phyloP scores from a whole-genome alignment of 2,329 filamentous ascomycete species.

The Fusarium sp. region DNA sequence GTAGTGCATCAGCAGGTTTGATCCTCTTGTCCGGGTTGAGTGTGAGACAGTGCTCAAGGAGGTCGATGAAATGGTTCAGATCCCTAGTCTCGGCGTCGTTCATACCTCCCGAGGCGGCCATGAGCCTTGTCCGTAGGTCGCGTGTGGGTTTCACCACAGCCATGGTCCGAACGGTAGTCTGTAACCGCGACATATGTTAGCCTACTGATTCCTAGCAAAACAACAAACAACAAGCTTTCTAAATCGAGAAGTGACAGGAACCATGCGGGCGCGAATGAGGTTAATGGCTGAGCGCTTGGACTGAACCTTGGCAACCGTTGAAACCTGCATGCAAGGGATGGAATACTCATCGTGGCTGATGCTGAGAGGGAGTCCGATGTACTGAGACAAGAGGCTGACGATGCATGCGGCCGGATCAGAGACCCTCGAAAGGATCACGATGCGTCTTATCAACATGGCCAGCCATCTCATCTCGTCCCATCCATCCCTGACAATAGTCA shows the following conservation, averaged over 20 bases:
- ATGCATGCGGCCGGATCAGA: conserved; percentile 33
- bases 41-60: conserved; percentile 88
- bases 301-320: conserved; percentile 28
- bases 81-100: conserved; percentile 80
- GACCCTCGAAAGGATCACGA: conserved; percentile 31
- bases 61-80: conserved; percentile 84
- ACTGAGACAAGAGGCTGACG: conserved; percentile 30
- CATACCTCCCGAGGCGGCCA: conserved; percentile 79
- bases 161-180: conserved; percentile 77
- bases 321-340: conserved; percentile 35
- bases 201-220: conserved; percentile 19
- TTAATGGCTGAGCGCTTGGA: conserved; percentile 31
- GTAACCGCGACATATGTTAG: conserved; percentile 38
- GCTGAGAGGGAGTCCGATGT: conserved; percentile 29
- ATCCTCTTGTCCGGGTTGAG: conserved; percentile 94
- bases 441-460: conserved; percentile 9
- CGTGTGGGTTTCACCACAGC: conserved; percentile 79
- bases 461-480: conserved; percentile 19
- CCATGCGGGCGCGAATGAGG: conserved; percentile 15
- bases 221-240: conserved; percentile 6
- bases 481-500: conserved; percentile 16
- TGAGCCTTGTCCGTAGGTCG: conserved; percentile 84
- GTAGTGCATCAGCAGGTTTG: conserved; percentile 85
- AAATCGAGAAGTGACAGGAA: conserved; percentile 19
- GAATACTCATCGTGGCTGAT: conserved; percentile 35